Conservation (phyloP, 75 land plant species). For the Adiantum capillusveneris region DNA sequence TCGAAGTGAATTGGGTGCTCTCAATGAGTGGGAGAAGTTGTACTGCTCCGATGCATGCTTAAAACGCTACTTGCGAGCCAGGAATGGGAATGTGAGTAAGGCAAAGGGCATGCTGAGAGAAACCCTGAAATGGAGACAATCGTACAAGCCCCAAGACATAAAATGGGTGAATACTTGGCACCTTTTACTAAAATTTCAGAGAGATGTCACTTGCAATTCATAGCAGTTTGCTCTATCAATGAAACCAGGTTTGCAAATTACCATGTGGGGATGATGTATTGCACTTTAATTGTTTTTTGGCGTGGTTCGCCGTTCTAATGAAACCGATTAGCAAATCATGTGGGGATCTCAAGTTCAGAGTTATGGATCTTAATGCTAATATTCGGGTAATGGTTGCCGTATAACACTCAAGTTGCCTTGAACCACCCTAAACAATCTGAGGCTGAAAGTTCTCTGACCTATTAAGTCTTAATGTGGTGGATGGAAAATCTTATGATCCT, state of each 20-base stretch:
- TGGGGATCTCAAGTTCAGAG: too few relatives aligned
- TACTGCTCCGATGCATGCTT: slow-evolving; percentile 70
- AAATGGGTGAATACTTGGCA: slow-evolving; percentile 53
- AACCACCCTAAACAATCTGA: too few relatives aligned
- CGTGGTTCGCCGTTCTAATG: too few relatives aligned
- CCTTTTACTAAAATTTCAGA: not conserved
- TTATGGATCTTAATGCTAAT: too few relatives aligned
- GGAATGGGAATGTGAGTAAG: slow-evolving; percentile 75
- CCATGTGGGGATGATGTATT: too few relatives aligned
- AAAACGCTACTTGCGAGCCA: slow-evolving; percentile 70
- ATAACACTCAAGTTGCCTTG: too few relatives aligned
- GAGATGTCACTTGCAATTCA: not conserved
- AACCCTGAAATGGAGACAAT: slow-evolving; percentile 69
- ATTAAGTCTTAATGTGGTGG: too few relatives aligned
- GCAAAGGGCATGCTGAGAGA: slow-evolving; percentile 84
- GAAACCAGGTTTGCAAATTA: not conserved
- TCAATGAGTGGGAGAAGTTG: slow-evolving; percentile 36
- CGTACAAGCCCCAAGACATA: slow-evolving; percentile 84
- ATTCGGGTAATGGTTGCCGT: too few relatives aligned
- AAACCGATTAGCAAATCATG: not conserved
- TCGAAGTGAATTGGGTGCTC: slow-evolving; percentile 50
- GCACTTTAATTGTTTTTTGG: too few relatives aligned
- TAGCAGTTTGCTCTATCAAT: not conserved
- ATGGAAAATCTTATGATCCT: too few relatives aligned
- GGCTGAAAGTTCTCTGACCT: too few relatives aligned